Percentiles rank a stretch among this genome's conserved stretches.
These are phyloP conservation scores for Nigrograna mackinnonii DNA, from an alignment of 2,329 filamentous ascomycete genomes.

Conservation along the genomic window DNA sequence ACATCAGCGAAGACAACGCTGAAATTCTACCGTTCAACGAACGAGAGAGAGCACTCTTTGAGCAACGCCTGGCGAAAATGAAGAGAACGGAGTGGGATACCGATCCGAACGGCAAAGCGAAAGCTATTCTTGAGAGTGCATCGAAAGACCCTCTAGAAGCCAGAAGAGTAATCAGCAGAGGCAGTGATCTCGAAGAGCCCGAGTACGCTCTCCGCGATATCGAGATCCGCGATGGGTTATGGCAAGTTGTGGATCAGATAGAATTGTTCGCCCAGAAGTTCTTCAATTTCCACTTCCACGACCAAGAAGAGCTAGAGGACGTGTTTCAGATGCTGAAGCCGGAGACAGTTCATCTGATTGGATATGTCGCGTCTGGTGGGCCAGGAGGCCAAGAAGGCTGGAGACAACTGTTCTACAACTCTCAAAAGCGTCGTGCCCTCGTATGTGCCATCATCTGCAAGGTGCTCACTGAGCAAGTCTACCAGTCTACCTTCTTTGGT, in stretches of 20 bases:
- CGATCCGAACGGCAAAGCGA: no score
- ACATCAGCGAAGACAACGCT: no score
- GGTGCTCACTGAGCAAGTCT: constrained; percentile 32
- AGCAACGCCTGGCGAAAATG: no score
- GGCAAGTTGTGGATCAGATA: constrained; percentile 19
- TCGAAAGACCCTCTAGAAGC: no score
- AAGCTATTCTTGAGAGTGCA: no score
- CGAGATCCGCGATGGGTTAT: constrained; percentile 28
- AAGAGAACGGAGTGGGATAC: no score
- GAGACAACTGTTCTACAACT: constrained; percentile 24
- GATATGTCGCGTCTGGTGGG: constrained; percentile 26
- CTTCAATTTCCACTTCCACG: constrained; percentile 9
- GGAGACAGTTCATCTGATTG: constrained; percentile 27
- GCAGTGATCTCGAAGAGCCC: no score
- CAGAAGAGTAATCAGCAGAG: no score
- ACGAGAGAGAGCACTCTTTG: no score
- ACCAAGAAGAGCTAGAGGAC: background rate
- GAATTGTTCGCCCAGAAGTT: constrained; percentile 12
- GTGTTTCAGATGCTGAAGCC: constrained; percentile 6
- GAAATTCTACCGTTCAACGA: no score
- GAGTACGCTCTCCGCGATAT: constrained; percentile 24
- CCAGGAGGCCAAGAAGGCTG: constrained; percentile 23
- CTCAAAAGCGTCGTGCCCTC: constrained; percentile 20
- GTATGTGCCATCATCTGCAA: constrained; percentile 32
- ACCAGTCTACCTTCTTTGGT: constrained; percentile 29